These are phyloP conservation scores for Silybum marianum DNA, from an alignment of 129 eudicot genomes.

Conservation along the genomic window DNA sequence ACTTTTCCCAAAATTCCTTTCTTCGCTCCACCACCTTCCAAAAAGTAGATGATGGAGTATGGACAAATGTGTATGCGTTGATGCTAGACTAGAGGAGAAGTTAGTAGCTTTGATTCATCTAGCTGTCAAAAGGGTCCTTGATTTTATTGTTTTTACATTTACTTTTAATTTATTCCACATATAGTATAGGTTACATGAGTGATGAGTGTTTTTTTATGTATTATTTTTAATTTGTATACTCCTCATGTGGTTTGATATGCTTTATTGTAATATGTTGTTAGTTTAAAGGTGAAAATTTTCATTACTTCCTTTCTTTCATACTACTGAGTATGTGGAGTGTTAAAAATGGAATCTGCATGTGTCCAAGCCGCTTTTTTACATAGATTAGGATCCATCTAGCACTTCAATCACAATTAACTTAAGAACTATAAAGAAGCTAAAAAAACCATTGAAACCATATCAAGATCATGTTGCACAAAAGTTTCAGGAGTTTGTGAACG, in stretches of 20 bases:
- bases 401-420: not conserved
- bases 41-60: not conserved
- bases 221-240: not conserved
- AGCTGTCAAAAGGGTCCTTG: not conserved
- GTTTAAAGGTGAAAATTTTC: not conserved
- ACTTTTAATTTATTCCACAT: too few relatives aligned
- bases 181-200: not conserved
- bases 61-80: too few relatives aligned
- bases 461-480: not conserved
- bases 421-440: not conserved
- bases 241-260: not conserved
- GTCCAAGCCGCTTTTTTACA: not conserved
- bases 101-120: not conserved
- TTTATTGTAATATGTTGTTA: not conserved
- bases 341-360: not conserved
- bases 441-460: not conserved
- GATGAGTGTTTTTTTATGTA: not conserved
- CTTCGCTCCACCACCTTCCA: constrained; percentile 7
- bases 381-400: not conserved
- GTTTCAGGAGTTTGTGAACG: not conserved
- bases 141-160: not conserved
- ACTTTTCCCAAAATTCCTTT: not conserved
- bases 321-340: not conserved
- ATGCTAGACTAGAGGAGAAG: not conserved
- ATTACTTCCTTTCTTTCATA: not conserved